Conservation (phyloP, 305 asterid genomes). For the Fraxinus platypoda region DNA sequence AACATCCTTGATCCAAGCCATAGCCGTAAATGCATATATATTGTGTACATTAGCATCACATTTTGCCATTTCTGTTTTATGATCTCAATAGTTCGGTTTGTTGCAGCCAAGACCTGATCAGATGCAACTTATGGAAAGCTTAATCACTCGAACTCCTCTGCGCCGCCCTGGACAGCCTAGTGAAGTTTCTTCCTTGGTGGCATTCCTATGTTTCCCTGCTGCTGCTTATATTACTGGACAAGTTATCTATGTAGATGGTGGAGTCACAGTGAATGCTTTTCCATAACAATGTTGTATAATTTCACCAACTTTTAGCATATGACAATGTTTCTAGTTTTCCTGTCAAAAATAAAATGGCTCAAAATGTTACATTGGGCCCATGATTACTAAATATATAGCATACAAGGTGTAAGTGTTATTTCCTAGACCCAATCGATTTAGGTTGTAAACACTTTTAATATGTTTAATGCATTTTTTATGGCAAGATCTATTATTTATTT, state of each 20-base stretch:
- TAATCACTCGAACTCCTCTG: conserved; percentile 20
- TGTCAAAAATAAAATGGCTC: not conserved
- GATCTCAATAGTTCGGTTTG: not conserved
- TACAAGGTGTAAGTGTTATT: not conserved
- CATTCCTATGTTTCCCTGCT: conserved; percentile 27
- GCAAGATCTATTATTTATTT: too few relatives aligned
- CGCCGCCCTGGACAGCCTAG: conserved; percentile 17
- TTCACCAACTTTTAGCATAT: not conserved
- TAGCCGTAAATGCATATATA: not conserved
- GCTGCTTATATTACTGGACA: conserved; percentile 34
- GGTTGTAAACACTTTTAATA: too few relatives aligned
- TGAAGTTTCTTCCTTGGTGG: conserved; percentile 21
- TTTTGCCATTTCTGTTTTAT: not conserved
- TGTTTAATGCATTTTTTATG: too few relatives aligned
- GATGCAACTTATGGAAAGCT: conserved; percentile 2
- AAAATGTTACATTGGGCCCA: not conserved
- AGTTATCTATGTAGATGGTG: conserved; percentile 27
- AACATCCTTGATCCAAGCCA: conserved; percentile 1
- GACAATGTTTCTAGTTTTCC: not conserved
- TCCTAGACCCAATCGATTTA: too few relatives aligned
- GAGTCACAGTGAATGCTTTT: conserved; percentile 20
- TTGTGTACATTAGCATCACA: not conserved
- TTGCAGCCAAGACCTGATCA: not conserved
- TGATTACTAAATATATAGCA: not conserved
- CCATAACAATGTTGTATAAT: not conserved